phyloP scores from a whole-genome alignment of 208 protist genomes.

The Naegleria fowleri region DNA sequence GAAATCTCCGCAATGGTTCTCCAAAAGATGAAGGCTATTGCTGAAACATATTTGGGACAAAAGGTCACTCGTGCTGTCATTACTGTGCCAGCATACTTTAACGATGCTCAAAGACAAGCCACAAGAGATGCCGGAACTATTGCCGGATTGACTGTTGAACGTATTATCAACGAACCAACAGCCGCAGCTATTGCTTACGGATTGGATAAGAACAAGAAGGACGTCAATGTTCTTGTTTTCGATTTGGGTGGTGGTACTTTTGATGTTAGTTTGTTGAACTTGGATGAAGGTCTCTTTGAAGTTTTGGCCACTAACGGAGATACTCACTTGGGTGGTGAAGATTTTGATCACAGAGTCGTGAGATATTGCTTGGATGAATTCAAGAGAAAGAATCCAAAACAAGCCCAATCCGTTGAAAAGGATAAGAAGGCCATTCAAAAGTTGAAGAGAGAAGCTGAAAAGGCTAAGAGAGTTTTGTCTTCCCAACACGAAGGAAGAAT shows the following conservation, averaged over 20 bases:
- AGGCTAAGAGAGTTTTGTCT: slow-evolving; percentile 85
- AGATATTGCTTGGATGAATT: slow-evolving; percentile 78
- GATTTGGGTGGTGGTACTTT: slow-evolving; percentile 93
- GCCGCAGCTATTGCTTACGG: slow-evolving; percentile 90
- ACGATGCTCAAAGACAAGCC: slow-evolving; percentile 82
- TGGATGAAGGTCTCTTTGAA: slow-evolving; percentile 80
- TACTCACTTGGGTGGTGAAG: slow-evolving; percentile 88
- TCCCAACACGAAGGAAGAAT: slow-evolving; percentile 56
- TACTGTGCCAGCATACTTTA: slow-evolving; percentile 89
- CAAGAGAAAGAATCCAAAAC: slow-evolving; percentile 73
- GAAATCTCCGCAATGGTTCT: slow-evolving; percentile 93
- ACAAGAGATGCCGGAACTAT: slow-evolving; percentile 88
- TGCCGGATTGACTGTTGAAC: slow-evolving; percentile 79
- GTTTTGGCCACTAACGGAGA: slow-evolving; percentile 85
- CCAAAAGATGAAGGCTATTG: slow-evolving; percentile 92
- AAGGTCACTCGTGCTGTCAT: slow-evolving; percentile 66
- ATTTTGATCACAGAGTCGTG: slow-evolving; percentile 86
- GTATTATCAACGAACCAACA: slow-evolving; percentile 93
- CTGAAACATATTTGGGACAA: slow-evolving; percentile 69
- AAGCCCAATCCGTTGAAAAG: slow-evolving; percentile 5
- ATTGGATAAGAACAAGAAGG: slow-evolving; percentile 70
- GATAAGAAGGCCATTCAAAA: slow-evolving; percentile 47
- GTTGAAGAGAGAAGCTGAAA: slow-evolving; percentile 76
- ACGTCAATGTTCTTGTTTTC: slow-evolving; percentile 84
- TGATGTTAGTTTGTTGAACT: slow-evolving; percentile 86